A percentile compares a stretch with the other conserved stretches of the same genome.
These are phyloP conservation scores for Saccharomyces hybrid DNA, from an alignment of 1,139 yeast species.

Conservation along the genomic window DNA sequence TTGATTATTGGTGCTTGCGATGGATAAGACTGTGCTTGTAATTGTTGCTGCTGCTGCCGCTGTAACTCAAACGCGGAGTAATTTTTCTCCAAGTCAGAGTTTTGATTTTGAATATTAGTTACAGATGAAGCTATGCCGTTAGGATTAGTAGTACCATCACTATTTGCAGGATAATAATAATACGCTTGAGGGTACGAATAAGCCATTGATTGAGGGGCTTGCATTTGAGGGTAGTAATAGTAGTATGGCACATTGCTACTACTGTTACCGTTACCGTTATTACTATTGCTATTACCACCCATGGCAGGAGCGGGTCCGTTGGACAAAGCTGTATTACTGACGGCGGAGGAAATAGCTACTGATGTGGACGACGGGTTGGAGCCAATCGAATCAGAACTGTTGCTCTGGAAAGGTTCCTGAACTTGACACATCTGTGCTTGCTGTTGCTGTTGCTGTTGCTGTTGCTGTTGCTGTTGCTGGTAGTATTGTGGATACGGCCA, in stretches of 20 bases:
- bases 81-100: not conserved
- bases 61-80: conserved; percentile 1
- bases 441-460: conserved; percentile 1
- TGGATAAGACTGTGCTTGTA: not conserved
- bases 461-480: conserved; percentile 7
- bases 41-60: conserved; percentile 3
- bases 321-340: not conserved
- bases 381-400: not conserved
- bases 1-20: not conserved
- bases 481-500: conserved; percentile 17
- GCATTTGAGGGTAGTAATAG: conserved; percentile 6
- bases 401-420: not conserved
- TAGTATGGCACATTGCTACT: conserved; percentile 4
- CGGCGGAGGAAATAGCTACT: not conserved
- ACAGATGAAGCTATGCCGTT: conserved; percentile 1
- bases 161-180: not conserved
- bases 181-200: not conserved
- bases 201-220: not conserved
- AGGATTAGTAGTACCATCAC: not conserved
- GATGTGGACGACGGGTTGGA: not conserved
- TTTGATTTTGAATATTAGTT: not conserved
- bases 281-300: not conserved
- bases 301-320: not conserved
- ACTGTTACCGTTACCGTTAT: conserved; percentile 4
- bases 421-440: not conserved